Conservation (phyloP, 306 rosid species). For the Trifolium pratense region DNA sequence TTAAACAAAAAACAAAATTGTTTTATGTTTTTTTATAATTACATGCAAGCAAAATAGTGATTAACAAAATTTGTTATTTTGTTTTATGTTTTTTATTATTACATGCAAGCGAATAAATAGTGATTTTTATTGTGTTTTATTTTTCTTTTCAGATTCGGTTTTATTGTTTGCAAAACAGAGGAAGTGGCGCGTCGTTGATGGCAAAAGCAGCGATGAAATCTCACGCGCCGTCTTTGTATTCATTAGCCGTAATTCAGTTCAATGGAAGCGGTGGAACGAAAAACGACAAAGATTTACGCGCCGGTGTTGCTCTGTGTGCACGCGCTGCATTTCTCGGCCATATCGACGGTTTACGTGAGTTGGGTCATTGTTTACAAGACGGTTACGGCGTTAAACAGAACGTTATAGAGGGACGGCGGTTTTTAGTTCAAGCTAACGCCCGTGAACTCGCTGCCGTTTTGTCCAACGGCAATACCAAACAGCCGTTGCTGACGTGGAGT, state of each 20-base stretch:
- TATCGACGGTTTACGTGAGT: conserved; percentile 84
- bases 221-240: conserved; percentile 87
- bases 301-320: conserved; percentile 88
- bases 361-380: conserved; percentile 94
- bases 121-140: not conserved
- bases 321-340: conserved; percentile 95
- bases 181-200: conserved; percentile 82
- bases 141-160: conserved; percentile 76
- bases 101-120: not conserved
- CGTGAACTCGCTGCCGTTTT: conserved; percentile 85
- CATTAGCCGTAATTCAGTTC: conserved; percentile 90
- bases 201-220: conserved; percentile 90
- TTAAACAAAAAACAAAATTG: too few species aligned
- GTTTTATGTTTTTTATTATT: too few species aligned
- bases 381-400: conserved; percentile 94
- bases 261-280: conserved; percentile 94
- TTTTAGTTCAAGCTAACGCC: conserved; percentile 89
- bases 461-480: conserved; percentile 26
- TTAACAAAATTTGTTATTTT: not conserved
- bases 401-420: conserved; percentile 77
- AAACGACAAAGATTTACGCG: conserved; percentile 81
- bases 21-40: too few species aligned
- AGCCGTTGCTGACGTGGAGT: conserved; percentile 58
- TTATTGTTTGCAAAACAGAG: conserved; percentile 77
- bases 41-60: not conserved